These are phyloP conservation scores for Lindgomyces ingoldianus DNA, from an alignment of 495 filamentous ascomycete species.

Conservation along the genomic window DNA sequence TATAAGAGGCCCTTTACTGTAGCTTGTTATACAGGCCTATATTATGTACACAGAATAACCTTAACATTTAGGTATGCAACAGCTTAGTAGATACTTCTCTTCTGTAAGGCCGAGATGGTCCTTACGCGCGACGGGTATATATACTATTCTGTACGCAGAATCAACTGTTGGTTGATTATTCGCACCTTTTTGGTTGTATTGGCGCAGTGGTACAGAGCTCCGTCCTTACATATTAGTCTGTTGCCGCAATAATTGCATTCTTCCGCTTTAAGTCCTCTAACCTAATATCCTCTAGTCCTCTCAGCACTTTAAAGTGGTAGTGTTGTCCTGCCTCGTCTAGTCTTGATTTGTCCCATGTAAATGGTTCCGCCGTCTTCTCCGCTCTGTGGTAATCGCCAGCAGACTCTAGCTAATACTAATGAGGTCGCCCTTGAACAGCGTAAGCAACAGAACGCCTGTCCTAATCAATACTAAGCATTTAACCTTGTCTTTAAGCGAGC, in stretches of 20 bases:
- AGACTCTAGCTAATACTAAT: conserved; percentile 10
- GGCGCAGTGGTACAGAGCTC: conserved; percentile 1
- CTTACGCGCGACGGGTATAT: too few relatives aligned
- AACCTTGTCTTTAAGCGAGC: conserved; percentile 20
- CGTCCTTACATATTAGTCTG: conserved; percentile 9
- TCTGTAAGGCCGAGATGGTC: too few relatives aligned
- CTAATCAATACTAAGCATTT: conserved; percentile 48
- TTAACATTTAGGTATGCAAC: too few relatives aligned
- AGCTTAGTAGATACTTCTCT: too few relatives aligned
- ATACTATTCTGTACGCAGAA: too few relatives aligned
- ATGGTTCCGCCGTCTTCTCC: conserved; percentile 25
- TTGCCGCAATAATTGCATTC: conserved; percentile 15
- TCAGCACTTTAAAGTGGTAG: conserved; percentile 9
- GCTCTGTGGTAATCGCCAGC: conserved; percentile 23
- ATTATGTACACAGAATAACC: too few relatives aligned
- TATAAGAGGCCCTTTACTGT: too few relatives aligned
- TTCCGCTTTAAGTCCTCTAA: conserved; percentile 5
- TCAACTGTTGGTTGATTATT: too few relatives aligned
- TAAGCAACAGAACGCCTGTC: conserved; percentile 22
- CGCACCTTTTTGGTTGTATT: too few relatives aligned
- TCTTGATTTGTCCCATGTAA: neutral
- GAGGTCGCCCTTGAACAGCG: conserved; percentile 14
- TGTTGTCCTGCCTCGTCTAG: conserved; percentile 2
- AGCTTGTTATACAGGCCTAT: too few relatives aligned
- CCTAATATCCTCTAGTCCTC: conserved; percentile 9